These are phyloP conservation scores for Ambrosia hybrid DNA, from an alignment of 140 eudicot genomes.

Conservation along the genomic window DNA sequence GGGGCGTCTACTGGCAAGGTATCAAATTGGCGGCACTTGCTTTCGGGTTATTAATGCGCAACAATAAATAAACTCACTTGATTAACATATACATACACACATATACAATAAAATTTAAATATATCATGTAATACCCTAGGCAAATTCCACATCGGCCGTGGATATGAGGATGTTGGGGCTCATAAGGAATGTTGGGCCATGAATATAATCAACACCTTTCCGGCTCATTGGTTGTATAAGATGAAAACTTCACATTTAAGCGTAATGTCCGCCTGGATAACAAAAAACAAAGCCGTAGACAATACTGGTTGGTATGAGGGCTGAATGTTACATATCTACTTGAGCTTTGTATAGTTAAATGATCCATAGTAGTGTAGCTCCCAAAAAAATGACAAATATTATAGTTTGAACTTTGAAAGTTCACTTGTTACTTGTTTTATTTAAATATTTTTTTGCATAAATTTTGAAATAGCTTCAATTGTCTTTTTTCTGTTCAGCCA, in stretches of 20 bases:
- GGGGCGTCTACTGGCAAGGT: slow-evolving; percentile 99
- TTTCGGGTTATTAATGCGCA: slow-evolving; percentile 4
- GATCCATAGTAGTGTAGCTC: slow-evolving; percentile 10
- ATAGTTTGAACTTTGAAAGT: not conserved
- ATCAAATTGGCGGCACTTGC: slow-evolving; percentile 14
- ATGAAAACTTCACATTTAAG: too few relatives aligned
- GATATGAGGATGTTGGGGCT: too few relatives aligned
- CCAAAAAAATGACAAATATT: not conserved
- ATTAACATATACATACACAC: not conserved
- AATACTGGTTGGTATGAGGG: too few relatives aligned
- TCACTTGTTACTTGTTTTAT: not conserved
- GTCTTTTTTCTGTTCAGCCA: slow-evolving; percentile 46
- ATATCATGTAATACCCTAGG: too few relatives aligned
- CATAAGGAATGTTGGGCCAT: too few relatives aligned
- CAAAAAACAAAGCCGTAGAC: too few relatives aligned
- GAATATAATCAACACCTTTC: too few relatives aligned
- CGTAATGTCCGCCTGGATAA: too few relatives aligned
- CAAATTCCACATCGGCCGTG: too few relatives aligned
- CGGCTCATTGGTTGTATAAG: too few relatives aligned
- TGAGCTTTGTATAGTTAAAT: slow-evolving; percentile 11
- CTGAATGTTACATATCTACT: not conserved
- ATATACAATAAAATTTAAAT: too few relatives aligned
- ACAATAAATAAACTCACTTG: not conserved
- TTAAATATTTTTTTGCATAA: not conserved
- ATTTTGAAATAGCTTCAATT: not conserved